Evolutionary conservation across 2,329 filamentous ascomycete species (phyloP), one percentile per base, ranked within the genome.

Genomic region (Exutisphaerella laricina): DNA sequence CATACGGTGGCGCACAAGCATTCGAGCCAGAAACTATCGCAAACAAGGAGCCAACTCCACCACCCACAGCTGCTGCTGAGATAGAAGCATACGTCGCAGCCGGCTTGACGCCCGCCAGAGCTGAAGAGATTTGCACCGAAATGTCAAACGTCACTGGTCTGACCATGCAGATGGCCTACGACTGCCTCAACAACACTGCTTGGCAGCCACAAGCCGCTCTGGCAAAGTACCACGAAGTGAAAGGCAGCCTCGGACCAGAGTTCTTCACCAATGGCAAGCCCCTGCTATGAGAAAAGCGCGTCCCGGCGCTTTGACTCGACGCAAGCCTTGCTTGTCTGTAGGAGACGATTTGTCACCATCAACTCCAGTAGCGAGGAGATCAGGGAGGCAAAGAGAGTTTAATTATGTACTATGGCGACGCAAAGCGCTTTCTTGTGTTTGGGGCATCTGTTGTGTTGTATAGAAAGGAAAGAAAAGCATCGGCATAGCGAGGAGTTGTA

Each of bases 141-240:
- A 74, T 96, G 39, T 83, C 80, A 51, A 80, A 79, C 51, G 80
- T 80, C 57, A 95, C 89, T 1, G 79, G 81, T 44, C 88, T 98
- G 80, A 92, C 79, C 6, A 66, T 81, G 7, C 73, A 85, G 45
- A 94, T 85, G 62, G 84, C 88, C 1, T 77, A 82, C 54, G 77
- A 94, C 72, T 96, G 90, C 57, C 72, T 97, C 12, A 74, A 79
- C 2, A 80, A 88, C 46, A 86, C 83, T 43, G 77, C 75, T 26
- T 97, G 88, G 88, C 78, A 94, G 61, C 79, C 89, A 36, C 77
- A 85, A 26, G 76, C 78, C 52, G 90, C 89, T 2, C 68, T 89
- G 53, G 70, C 75, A 41, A 79, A 85, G 22, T 96, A 95, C 60
- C 77, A 82, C 49, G 77, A 82, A 53, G 80, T 85, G 44, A 88